A percentile compares a stretch with the other conserved stretches of the same genome.
Conservation (phyloP, 345 rosid species). For the Aethionema arabicum region DNA sequence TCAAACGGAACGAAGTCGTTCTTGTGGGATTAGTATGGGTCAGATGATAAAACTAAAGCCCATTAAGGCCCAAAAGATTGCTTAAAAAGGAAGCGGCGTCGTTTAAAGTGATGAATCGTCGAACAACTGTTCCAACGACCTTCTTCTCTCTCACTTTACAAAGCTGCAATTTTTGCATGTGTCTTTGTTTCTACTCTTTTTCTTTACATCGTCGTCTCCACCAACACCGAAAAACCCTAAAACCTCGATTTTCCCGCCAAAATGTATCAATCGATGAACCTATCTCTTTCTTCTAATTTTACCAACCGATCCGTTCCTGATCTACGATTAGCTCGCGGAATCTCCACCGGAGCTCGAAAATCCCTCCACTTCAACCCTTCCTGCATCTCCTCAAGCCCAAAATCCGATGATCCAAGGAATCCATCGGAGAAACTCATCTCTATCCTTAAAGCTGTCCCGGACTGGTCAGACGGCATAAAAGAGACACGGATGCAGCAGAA, state of each 20-base stretch:
- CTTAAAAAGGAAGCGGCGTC: not conserved
- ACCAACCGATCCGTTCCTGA: constrained; percentile 36
- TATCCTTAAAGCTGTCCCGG: constrained; percentile 66
- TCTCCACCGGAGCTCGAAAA: constrained; percentile 40
- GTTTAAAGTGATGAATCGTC: not conserved
- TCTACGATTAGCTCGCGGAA: constrained; percentile 21
- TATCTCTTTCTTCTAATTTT: constrained; percentile 42
- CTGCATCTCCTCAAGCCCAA: constrained; percentile 36
- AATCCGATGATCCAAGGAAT: constrained; percentile 18
- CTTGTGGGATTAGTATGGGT: not conserved
- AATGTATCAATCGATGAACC: constrained; percentile 50
- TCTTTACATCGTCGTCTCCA: constrained; percentile 26
- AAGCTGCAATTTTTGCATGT: constrained; percentile 29
- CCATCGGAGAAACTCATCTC: constrained; percentile 44
- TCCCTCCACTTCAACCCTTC: constrained; percentile 28
- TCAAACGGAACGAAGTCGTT: constrained; percentile 4
- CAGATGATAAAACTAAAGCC: not conserved
- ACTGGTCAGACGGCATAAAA: constrained; percentile 79
- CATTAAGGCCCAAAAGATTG: not conserved
- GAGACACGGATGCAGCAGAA: constrained; percentile 79
- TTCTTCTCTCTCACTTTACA: not conserved
- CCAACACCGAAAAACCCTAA: constrained; percentile 38
- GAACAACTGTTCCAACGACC: constrained; percentile 32
- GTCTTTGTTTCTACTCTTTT: not conserved
- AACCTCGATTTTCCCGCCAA: constrained; percentile 35